These are phyloP conservation scores for Endoconidiophora laricicola DNA, from an alignment of 2,329 filamentous ascomycete species.

Conservation along the genomic window DNA sequence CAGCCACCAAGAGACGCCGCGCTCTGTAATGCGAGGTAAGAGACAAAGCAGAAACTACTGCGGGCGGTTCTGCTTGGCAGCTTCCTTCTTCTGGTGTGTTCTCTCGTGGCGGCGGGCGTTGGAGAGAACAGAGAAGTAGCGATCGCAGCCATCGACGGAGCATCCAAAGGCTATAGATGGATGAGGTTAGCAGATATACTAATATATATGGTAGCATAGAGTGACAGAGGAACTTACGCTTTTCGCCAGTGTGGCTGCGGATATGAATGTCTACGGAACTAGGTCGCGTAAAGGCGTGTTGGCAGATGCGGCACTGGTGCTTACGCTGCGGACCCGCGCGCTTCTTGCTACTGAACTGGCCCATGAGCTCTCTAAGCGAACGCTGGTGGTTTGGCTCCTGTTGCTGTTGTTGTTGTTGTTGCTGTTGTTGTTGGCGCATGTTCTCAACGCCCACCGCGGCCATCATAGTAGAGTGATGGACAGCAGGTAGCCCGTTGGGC, in stretches of 20 bases:
- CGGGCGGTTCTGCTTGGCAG: constrained; percentile 3
- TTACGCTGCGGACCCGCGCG: constrained; percentile 96
- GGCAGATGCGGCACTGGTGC: constrained; percentile 98
- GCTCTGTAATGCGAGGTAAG: background rate
- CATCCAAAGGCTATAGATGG: constrained; percentile 61
- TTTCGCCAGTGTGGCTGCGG: constrained; percentile 97
- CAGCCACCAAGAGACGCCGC: no score
- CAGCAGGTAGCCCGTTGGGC: background rate
- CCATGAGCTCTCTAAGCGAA: constrained; percentile 53
- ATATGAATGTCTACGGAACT: constrained; percentile 94
- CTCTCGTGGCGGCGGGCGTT: constrained; percentile 90
- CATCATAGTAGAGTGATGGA: background rate
- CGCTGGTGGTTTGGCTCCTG: constrained; percentile 9
- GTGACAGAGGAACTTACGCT: constrained; percentile 50
- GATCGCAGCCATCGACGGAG: constrained; percentile 84
- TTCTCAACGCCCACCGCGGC: background rate
- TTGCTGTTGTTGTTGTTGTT: background rate
- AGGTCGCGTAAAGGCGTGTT: constrained; percentile 89
- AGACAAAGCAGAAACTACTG: background rate
- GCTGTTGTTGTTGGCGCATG: background rate
- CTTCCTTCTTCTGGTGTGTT: constrained; percentile 54
- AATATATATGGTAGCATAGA: background rate
- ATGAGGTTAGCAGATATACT: constrained; percentile 3
- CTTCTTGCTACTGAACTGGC: constrained; percentile 92
- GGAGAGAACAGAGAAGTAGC: constrained; percentile 93